Evolutionary conservation across 805 yeast species (phyloP), one percentile per base, ranked within the genome.

Genomic region (Lachancea thermotolerans): DNA sequence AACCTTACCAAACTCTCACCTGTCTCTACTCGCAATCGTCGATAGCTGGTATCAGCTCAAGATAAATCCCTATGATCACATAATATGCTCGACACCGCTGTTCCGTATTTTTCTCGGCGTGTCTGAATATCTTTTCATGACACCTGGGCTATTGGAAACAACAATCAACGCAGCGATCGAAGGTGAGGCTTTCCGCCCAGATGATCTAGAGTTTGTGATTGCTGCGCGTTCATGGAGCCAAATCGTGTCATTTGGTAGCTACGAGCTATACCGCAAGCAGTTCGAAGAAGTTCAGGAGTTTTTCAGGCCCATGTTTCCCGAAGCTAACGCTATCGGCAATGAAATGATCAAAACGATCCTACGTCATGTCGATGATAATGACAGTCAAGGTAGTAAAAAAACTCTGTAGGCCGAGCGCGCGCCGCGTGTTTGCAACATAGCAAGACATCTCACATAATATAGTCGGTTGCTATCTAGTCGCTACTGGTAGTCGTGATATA

Each of bases 91-190:
- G 1, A 93, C 99, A 0, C 99, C 99, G 10, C 61, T 85, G 28
- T 93, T 91, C 61, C 75, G 98, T 60, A 88, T 93, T 35, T 88
- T 93, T 66, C 72, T 93, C 35, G 98, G 98, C 37, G 97, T 93
- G 18, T 79, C 95, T 0, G 97, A 93, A 61, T 91, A 88, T 62
- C 68, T 93, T 29, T 93, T 91, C 62, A 80, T 95, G 57, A 78
- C 89, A 0, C 91, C 93, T 0, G 85, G 82, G 1, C 65, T 91
- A 32, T 67, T 93, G n/a, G 96, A 89, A 37, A 80, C 79, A 48
- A 83, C 93, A 46, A 73, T 91, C 10, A 75, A 75, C 12, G 91
- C 84, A 48, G 84, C 95, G 0, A 67, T 85, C 10, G 57, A 69
- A 28, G 82, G 85, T 48, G 68, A 74, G 14, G 71, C 80, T 1